phyloP scores from a whole-genome alignment of 2,329 filamentous ascomycete species.

The Aureobasidium sp. region DNA sequence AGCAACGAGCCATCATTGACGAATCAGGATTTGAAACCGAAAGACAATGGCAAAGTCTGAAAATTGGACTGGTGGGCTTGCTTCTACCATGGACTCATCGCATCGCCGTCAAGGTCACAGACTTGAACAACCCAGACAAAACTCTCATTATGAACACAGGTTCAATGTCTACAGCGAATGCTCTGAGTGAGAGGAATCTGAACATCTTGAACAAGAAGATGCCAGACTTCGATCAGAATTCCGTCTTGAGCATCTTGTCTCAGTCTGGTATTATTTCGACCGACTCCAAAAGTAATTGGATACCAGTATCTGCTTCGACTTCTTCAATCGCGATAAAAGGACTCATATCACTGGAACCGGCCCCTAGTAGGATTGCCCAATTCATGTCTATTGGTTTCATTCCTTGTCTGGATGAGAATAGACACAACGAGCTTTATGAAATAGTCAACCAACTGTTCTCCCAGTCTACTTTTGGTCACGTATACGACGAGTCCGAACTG shows the following conservation, averaged over 20 bases:
- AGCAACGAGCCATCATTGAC: constrained; percentile 58
- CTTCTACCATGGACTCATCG: constrained; percentile 61
- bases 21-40: constrained; percentile 46
- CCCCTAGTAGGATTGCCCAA: constrained; percentile 65
- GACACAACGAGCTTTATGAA: constrained; percentile 63
- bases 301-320: constrained; percentile 61
- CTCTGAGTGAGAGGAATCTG: constrained; percentile 26
- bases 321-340: constrained; percentile 58
- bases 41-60: constrained; percentile 60
- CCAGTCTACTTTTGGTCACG: constrained; percentile 66
- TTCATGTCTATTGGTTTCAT: constrained; percentile 73
- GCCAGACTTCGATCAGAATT: not conserved
- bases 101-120: constrained; percentile 53
- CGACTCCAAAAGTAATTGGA: constrained; percentile 54
- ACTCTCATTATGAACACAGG: not conserved
- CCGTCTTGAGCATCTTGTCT: constrained; percentile 49
- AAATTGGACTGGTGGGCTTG: constrained; percentile 53
- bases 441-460: constrained; percentile 72
- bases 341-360: constrained; percentile 63
- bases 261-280: constrained; percentile 60
- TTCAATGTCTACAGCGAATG: constrained; percentile 21
- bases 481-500: constrained; percentile 40
- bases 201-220: constrained; percentile 20
- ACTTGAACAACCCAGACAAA: constrained; percentile 34
- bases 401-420: constrained; percentile 52